Base-by-base conservation (phyloP, 1,284 basidiomycete genomes). In the Trichosporon coremiiforme region DNA sequence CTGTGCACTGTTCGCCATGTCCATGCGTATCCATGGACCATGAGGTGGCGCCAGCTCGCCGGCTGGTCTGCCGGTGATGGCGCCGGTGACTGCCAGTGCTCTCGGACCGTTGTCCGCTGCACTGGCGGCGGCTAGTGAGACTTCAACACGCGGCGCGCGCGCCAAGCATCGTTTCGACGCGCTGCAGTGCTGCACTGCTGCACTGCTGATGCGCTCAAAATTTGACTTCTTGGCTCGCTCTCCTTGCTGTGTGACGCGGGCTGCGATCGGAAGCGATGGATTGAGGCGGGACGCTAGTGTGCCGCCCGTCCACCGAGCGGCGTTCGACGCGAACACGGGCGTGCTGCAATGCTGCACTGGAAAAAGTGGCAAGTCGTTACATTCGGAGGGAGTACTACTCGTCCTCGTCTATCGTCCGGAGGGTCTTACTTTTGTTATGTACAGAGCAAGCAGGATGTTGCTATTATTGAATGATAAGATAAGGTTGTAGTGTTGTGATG, bases 401-500 rank as follows among this genome's bases (percentile, higher is more conserved):
- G 22, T 60, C 57, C 57, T 57, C 55, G 15, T 33, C 55, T 13
- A 31, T 10, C 29, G 31, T 33, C 22, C 57, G 29, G 57, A 15
- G 57, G 31, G 57, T 60, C 57, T 60, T 31, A 60, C 25, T 57
- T 33, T 60, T 60, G 57, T 60, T 33, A 33, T 60, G 31, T 33
- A 60, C 57, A 33, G 57, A 53, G 47, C 47, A 53, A 53, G 47
- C 20, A 22, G 41, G 53, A 7, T n/a, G 57, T 17, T 60, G 29
- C 57, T 35, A 60, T 60, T 35, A 60, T 60, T 60, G 8, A 33
- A 60, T 17, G 57, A 60, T 60, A 60, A 33, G 57, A 33, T 60
- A 60, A 33, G 17, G 29, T 31, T 60, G 57, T 47, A 17, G 15
- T 47, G 17, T 9, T 20, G 17, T 15, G 31, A 4, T n/a, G 13